Evolutionary conservation across 2,329 filamentous ascomycete species (phyloP), one percentile per base, ranked within the genome.

Genomic region (Verticillium nonalfalfae): DNA sequence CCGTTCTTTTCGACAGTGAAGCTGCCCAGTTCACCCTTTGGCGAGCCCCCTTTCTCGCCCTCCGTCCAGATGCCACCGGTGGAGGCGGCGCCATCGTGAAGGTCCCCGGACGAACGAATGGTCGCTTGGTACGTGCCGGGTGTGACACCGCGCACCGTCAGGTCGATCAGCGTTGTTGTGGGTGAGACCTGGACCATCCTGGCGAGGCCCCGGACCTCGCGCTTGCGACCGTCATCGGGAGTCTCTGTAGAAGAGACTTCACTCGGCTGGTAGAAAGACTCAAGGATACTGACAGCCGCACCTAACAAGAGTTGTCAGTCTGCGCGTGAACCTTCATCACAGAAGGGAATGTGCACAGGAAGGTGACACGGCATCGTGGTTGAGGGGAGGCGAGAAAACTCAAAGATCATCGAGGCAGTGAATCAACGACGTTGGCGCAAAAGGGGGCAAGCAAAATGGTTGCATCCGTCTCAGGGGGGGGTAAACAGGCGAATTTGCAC

Each of bases 251-350:
- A 50, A 55, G 45, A 56, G 31, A 45, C 18, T 61, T 76, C 74
- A 40, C 75, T 78, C 56, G 87, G 83, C 70, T 91, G 87, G 68
- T 78, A 71, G 67, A 83, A 87, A 61, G 92, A 96, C 80, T 99
- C 95, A 63, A 99, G 86, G 71, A 99, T 98, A 76, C 93, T 97
- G 54, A 99, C 95, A 55, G 94, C 92, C 35, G 93, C 91, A 72
- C 86, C 90, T 86, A 66, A 34, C 5, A 18, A 18, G 18, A 45
- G 4, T 21, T 26, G 45, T 52, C 6, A 52, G 45, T 9, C 21
- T 52, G 45, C 11, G n/a, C 18, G 11, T 52, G 45, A 50, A 52
- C 18, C 45, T 52, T 52, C 10, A 11, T 52, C 45, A 10, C 7
- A 52, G 39, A 26, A 50, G 18, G 9, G 45, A 45, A 52, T 3